Base-by-base conservation (phyloP, 345 rosid genomes). In the Microcos paniculata region DNA sequence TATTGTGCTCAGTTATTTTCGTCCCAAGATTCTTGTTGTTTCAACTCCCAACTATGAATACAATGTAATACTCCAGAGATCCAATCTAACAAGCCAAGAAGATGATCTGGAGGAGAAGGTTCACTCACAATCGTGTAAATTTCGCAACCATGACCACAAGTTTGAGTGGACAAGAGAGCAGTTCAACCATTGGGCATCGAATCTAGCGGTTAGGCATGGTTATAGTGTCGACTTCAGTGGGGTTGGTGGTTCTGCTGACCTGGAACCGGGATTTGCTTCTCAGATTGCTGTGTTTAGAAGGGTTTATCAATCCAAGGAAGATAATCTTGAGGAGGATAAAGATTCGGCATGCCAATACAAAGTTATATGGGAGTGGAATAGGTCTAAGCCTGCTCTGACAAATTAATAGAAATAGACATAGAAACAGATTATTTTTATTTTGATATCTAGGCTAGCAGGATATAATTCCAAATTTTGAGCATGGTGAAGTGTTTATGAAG, bases 31-130 rank as follows among this genome's bases (percentile, higher is more conserved):
- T 72, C 85, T 93, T 58, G 84, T 92, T 19, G 89, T 96, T 55
- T 96, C 99, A 6, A 96, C 99, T n/a, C 98, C 98, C 43, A 96
- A 96, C 81, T 93, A 78, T 21, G 99, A 96, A 77, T 96, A 89
- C 87, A 96, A 93, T 72, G 88, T 84, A 76, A 88, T 96, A 73
- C 97, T 96, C 26, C 97, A 92, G 73, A 76, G 75, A 68, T 84
- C 89, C 13, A 80, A 58, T 71, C 70, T 64, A 9, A 73, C 84
- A 51, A 63, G 64, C 77, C 89, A 83, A 83, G 93, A 95, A 48
- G 93, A 84, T 33, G 92, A 85, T 28, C 80, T 76, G 0, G 87
- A 90, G 9, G 91, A 87, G 78, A 90, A 88, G 77, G 46, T 73
- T 4, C 82, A 73, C 71, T 65, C 82, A 4, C 91, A 85, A 51